Conservation (phyloP, 2,329 filamentous ascomycete genomes). For the Cercospora sp. region DNA sequence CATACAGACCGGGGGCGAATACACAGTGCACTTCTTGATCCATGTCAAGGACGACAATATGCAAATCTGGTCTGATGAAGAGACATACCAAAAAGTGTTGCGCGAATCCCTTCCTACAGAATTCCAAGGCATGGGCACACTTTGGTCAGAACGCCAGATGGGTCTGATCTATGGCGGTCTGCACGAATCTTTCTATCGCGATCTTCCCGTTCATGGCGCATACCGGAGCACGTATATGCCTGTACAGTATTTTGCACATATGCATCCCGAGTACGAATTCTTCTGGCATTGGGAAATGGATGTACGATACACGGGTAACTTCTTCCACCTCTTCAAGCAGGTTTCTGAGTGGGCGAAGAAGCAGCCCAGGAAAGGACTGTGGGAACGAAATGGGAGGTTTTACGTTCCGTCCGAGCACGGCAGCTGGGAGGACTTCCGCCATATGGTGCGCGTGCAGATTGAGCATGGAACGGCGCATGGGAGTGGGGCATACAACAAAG, state of each 20-base stretch:
- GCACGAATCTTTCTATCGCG: constrained; percentile 53
- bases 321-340: constrained; percentile 74
- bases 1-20: constrained; percentile 76
- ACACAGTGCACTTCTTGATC: constrained; percentile 77
- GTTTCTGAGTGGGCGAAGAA: constrained; percentile 65
- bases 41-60: constrained; percentile 78
- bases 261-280: constrained; percentile 84
- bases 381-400: constrained; percentile 75
- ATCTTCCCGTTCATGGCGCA: constrained; percentile 67
- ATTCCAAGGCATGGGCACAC: constrained; percentile 54
- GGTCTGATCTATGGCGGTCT: constrained; percentile 56
- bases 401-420: constrained; percentile 72
- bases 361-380: constrained; percentile 70
- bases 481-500: constrained; percentile 45
- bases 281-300: constrained; percentile 98
- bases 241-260: constrained; percentile 86
- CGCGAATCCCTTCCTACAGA: constrained; percentile 50
- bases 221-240: constrained; percentile 85
- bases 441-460: constrained; percentile 63
- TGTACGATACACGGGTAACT: constrained; percentile 84
- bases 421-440: constrained; percentile 69
- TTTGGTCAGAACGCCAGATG: constrained; percentile 56
- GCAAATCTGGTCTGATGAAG: constrained; percentile 78
- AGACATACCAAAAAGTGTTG: constrained; percentile 68
- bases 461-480: constrained; percentile 52